phyloP scores from a whole-genome alignment of 2,329 filamentous ascomycete species.

The Ophiognomonia clavigignenti-juglandacearum region DNA sequence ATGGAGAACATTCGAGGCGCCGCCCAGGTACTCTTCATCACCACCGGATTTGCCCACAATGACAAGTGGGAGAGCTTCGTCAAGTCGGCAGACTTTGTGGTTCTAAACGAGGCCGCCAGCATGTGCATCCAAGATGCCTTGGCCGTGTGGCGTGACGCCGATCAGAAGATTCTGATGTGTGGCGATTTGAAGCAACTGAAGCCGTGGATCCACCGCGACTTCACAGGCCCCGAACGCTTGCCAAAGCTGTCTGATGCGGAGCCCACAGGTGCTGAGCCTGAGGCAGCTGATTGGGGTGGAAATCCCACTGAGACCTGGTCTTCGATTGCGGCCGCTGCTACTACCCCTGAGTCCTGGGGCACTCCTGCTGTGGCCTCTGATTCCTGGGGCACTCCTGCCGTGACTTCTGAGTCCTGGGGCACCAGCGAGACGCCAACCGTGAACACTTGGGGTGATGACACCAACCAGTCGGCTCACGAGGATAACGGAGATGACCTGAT shows the following conservation, averaged over 20 bases:
- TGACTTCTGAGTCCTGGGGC: not conserved
- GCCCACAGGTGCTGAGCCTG: not conserved
- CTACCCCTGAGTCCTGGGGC: not conserved
- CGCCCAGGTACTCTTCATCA: not conserved
- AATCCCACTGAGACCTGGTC: not conserved
- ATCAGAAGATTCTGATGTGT: not conserved
- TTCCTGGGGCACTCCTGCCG: not conserved
- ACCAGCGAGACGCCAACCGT: no score
- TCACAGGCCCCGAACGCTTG: not conserved
- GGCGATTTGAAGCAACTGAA: not conserved
- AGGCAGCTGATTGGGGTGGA: not conserved
- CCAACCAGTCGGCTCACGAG: no score
- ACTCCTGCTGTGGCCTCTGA: not conserved
- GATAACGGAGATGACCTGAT: no score
- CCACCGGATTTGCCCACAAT: not conserved
- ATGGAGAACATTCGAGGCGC: not conserved
- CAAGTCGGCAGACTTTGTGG: not conserved
- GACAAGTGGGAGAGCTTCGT: not conserved
- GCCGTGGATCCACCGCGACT: not conserved
- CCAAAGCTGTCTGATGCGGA: no score
- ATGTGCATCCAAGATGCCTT: not conserved
- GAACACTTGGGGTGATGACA: no score
- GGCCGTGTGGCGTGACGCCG: not conserved
- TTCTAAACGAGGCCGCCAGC: not conserved
- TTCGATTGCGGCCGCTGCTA: not conserved